Conservation (phyloP, 768 basidiomycete species). For the Termitomyces sp. region DNA sequence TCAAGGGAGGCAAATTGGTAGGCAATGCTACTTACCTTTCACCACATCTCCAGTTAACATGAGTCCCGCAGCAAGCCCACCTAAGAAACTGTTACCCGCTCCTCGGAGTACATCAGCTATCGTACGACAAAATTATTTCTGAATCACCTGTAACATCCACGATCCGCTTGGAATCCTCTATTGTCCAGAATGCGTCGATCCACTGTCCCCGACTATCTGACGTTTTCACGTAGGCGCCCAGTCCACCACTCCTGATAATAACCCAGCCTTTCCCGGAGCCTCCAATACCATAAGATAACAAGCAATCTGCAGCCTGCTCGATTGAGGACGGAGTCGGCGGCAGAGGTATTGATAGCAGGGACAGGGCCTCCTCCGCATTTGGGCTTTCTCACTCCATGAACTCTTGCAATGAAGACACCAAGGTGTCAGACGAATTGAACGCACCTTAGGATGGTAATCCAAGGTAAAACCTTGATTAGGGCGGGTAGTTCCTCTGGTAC, state of each 20-base stretch:
- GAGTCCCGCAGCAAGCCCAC: constrained; percentile 77
- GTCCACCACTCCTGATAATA: constrained; percentile 67
- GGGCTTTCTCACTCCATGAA: constrained; percentile 43
- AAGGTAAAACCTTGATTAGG: constrained; percentile 51
- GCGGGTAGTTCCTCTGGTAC: constrained; percentile 73
- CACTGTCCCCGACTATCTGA: constrained; percentile 38
- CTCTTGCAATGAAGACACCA: background rate
- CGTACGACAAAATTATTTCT: constrained; percentile 4
- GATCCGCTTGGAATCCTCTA: constrained; percentile 41
- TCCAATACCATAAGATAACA: constrained; percentile 60
- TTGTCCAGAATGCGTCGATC: constrained; percentile 72
- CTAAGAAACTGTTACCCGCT: constrained; percentile 88
- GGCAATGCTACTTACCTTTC: constrained; percentile 44
- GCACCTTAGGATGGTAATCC: constrained; percentile 66
- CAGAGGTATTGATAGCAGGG: constrained; percentile 49
- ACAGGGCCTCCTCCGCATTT: constrained; percentile 80
- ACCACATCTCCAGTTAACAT: constrained; percentile 48
- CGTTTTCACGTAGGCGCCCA: constrained; percentile 66
- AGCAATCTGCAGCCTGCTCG: constrained; percentile 59
- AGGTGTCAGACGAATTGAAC: constrained; percentile 1
- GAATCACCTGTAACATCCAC: constrained; percentile 75
- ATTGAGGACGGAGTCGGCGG: constrained; percentile 47
- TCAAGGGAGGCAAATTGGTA: background rate
- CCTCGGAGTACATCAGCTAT: constrained; percentile 36
- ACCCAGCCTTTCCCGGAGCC: constrained; percentile 46